Evolutionary conservation across 352 stramenopile species (phyloP).

Genomic region (Phytophthora pseudosyringae): DNA sequence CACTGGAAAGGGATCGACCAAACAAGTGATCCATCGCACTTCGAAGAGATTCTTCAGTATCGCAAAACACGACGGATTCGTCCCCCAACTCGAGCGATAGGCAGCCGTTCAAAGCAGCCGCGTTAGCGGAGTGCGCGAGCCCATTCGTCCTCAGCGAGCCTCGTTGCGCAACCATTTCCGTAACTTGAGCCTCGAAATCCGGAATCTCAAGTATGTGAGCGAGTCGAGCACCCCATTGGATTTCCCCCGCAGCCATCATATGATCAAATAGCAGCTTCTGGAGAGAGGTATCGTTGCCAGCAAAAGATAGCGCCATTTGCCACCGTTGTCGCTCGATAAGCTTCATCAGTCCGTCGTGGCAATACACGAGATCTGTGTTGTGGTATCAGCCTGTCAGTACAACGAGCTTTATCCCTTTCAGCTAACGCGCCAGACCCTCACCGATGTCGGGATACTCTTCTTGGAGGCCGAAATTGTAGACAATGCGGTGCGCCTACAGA

Average conservation of each 20-base stretch:
- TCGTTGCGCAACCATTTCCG: constrained; percentile 24
- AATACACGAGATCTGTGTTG: constrained; percentile 56
- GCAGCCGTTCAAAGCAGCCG: constrained; percentile 39
- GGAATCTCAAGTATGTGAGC: constrained; percentile 48
- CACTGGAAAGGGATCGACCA: not conserved
- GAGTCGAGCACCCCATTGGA: constrained; percentile 42
- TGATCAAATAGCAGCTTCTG: constrained; percentile 56
- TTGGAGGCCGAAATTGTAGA: constrained; percentile 64
- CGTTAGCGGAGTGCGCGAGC: constrained; percentile 25
- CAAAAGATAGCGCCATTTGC: constrained; percentile 74
- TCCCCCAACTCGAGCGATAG: constrained; percentile 39
- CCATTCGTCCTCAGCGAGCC: constrained; percentile 13
- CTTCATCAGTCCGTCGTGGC: constrained; percentile 63
- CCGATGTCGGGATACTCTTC: constrained; percentile 67
- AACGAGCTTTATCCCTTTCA: not conserved
- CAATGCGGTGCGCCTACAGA: constrained; percentile 60
- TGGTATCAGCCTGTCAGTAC: constrained; percentile 1
- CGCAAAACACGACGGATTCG: constrained; percentile 47
- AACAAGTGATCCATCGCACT: constrained; percentile 42
- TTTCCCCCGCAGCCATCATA: constrained; percentile 50
- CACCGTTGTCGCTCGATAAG: constrained; percentile 72
- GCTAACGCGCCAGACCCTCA: not conserved
- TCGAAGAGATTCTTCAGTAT: constrained; percentile 42
- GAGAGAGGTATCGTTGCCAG: constrained; percentile 59
- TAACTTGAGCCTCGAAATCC: constrained; percentile 46